These are phyloP conservation scores for Zalaria sp. DNA, from an alignment of 2,329 filamentous ascomycete species.

Conservation along the genomic window DNA sequence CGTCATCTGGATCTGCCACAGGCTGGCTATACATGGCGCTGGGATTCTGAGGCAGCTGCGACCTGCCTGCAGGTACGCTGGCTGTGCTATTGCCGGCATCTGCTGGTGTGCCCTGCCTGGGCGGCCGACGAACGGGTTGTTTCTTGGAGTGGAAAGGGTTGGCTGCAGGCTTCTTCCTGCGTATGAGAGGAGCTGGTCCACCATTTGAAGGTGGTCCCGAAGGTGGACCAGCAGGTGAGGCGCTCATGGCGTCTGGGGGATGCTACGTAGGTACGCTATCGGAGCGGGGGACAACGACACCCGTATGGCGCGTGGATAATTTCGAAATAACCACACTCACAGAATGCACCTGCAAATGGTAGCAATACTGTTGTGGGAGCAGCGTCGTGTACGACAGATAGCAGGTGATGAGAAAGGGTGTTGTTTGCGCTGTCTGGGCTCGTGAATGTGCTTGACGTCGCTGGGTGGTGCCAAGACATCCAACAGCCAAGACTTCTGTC, in stretches of 20 bases:
- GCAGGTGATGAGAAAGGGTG: no score
- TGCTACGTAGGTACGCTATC: no score
- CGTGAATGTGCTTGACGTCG: no score
- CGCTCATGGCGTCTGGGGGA: constrained; percentile 12
- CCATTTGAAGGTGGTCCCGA: constrained; percentile 21
- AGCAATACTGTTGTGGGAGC: no score
- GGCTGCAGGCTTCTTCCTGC: constrained; percentile 19
- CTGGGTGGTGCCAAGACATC: no score
- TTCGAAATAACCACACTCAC: no score
- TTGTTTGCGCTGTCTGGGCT: no score
- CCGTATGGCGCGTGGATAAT: no score
- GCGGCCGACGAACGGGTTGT: constrained; percentile 11
- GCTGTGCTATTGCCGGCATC: constrained; percentile 1
- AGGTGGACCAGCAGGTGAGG: constrained; percentile 17
- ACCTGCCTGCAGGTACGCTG: constrained; percentile 3
- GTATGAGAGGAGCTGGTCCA: constrained; percentile 15
- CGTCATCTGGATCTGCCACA: constrained; percentile 8
- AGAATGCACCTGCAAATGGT: no score
- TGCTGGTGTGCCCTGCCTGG: constrained; percentile 8
- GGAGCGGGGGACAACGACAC: no score
- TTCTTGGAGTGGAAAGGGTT: constrained; percentile 15
- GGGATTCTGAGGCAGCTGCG: constrained; percentile 2
- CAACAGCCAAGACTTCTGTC: no score
- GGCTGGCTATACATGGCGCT: neutral
- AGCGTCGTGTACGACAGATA: no score